Evolutionary conservation across 768 basidiomycete species (phyloP).

Genomic region (Agrocybe praecox): DNA sequence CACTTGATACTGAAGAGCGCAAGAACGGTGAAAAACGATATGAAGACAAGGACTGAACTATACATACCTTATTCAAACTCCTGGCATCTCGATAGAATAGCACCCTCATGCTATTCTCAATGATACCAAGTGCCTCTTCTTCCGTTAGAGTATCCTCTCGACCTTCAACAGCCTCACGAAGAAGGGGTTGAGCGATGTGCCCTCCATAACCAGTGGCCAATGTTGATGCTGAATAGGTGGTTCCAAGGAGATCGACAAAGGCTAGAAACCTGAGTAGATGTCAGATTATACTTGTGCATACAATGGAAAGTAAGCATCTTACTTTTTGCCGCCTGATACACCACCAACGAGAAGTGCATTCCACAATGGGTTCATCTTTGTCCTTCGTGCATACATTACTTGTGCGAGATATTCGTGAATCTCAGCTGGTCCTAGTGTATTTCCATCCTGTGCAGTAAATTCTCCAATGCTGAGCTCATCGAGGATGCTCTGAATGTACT

Average conservation of each 20-base stretch:
- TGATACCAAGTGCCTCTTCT: conserved; percentile 74
- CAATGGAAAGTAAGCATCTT: conserved; percentile 17
- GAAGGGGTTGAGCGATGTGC: conserved; percentile 90
- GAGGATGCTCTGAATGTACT: conserved; percentile 82
- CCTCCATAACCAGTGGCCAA: conserved; percentile 95
- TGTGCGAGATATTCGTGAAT: conserved; percentile 92
- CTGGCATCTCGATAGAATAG: conserved; percentile 96
- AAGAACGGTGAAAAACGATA: not conserved
- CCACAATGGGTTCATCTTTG: conserved; percentile 94
- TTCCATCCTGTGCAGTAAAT: conserved; percentile 79
- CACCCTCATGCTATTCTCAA: conserved; percentile 89
- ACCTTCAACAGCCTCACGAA: conserved; percentile 90
- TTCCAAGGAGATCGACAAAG: conserved; percentile 95
- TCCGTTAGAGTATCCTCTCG: conserved; percentile 73
- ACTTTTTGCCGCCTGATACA: conserved; percentile 83
- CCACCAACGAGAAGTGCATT: conserved; percentile 94
- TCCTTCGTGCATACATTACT: conserved; percentile 87
- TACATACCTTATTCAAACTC: conserved; percentile 87
- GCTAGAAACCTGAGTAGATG: conserved; percentile 74
- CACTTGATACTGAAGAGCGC: conserved; percentile 80
- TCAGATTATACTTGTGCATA: not conserved
- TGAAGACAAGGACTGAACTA: not conserved
- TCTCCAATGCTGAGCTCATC: conserved; percentile 81
- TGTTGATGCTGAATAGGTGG: conserved; percentile 91
- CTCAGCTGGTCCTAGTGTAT: conserved; percentile 82